Evolutionary conservation across 2,329 filamentous ascomycete species (phyloP), one percentile per base, ranked within the genome.

Genomic region (Huntiella decipiens): DNA sequence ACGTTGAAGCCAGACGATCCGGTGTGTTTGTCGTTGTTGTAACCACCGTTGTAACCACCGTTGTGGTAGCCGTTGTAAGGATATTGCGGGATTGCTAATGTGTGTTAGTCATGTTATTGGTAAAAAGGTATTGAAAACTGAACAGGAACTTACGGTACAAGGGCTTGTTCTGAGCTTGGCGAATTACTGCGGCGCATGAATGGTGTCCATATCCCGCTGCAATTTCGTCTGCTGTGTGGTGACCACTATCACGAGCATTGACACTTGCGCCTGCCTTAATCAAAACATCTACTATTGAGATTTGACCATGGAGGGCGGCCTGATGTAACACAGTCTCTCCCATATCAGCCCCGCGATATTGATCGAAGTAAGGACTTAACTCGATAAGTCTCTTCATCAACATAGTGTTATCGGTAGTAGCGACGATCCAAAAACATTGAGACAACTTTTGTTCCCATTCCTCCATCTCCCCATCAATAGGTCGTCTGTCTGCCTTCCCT

Each of bases 311-410:
- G 6, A 17, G 16, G 15, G 48, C 44, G 7, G 48, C 41, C 17
- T 45, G 8, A 28, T 50, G 48, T n/a, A 50, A 38, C 8, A 50
- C 33, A 2, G 48, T 47, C 32, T 45, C 39, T 22, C 38, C 44
- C 12, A 40, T 34, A 4, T 16, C 32, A 17, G 17, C 36, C n/a
- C 48, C 44, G 11, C 44, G 22, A 15, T 42, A 34, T 2, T 42
- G 35, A 2, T 38, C 42, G n/a, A 50, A 33, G 11, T n/a, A 42
- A 6, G 37, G 44, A 7, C 41, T 34, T 4, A 34, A 32, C 11
- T 7, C 10, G 8, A 42, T 13, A 15, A 50, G 32, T 36, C 44
- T 45, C 4, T 22, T n/a, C 48, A 50, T 50, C 17, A 50, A 34
- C 6, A 38, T n/a, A 4, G 41, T 45, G 28, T 50, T 50, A 15